Conservation (phyloP, 768 basidiomycete genomes). For the Termitomyces sp. region DNA sequence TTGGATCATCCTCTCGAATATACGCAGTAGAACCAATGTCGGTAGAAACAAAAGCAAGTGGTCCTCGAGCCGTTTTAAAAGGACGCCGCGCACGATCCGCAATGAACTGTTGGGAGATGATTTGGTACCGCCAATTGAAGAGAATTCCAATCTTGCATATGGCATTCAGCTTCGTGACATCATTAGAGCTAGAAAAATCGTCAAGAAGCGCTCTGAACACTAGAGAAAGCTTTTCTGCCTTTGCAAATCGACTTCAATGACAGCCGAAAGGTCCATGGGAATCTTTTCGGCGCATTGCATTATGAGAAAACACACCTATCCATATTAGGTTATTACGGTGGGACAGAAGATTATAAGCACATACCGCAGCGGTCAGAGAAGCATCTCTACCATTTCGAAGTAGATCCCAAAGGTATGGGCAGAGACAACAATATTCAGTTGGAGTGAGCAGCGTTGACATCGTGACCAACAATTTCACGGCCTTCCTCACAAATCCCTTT, state of each 20-base stretch:
- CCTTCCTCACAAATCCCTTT: constrained; percentile 38
- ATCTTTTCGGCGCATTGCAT: constrained; percentile 72
- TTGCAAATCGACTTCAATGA: constrained; percentile 49
- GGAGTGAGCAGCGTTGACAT: constrained; percentile 47
- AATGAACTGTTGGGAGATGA: constrained; percentile 56
- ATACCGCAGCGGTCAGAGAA: constrained; percentile 43
- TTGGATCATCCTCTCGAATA: constrained; percentile 45
- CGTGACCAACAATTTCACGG: constrained; percentile 56
- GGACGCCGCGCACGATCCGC: constrained; percentile 58
- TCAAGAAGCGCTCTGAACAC: background rate
- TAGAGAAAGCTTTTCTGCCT: constrained; percentile 31
- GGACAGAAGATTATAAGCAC: constrained; percentile 14
- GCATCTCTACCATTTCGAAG: constrained; percentile 39
- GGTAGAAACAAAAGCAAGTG: constrained; percentile 68
- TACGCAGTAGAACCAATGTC: constrained; percentile 65
- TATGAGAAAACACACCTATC: constrained; percentile 54
- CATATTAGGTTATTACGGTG: background rate
- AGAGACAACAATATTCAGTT: constrained; percentile 46
- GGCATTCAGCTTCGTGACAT: constrained; percentile 41
- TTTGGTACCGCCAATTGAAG: constrained; percentile 64
- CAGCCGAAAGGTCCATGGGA: constrained; percentile 37
- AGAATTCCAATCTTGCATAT: constrained; percentile 51
- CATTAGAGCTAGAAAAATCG: constrained; percentile 35
- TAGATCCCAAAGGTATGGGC: constrained; percentile 52
- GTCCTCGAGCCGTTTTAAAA: constrained; percentile 65